Evolutionary conservation across 345 rosid species (phyloP), one percentile per base, ranked within the genome.

Genomic region (Dimocarpus longan): DNA sequence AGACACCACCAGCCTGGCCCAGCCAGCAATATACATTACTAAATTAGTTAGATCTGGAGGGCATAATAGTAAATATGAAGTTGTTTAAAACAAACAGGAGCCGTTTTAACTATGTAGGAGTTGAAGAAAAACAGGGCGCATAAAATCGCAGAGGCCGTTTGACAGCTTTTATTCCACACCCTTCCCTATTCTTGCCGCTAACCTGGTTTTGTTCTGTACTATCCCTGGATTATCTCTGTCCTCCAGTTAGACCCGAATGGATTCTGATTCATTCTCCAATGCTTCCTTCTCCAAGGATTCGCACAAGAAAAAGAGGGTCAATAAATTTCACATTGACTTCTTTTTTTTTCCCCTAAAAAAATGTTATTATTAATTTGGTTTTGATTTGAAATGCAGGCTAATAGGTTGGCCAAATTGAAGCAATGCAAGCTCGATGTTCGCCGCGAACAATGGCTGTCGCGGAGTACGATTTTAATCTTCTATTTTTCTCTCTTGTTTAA

Each of bases 371-470:
- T 77, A 3, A 52, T 68, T 64, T 46, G 37, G 18, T 63, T 26
- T 69, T 68, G 26, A 59, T 67, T 56, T 54, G 11, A 65, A 12
- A 76, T 81, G 46, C 79, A 85, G 90, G 81, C 78, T 43, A 83
- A 85, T 78, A 81, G 85, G 75, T 78, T 81, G 26, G 71, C 81
- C 43, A 88, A 86, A 75, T 72, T 84, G 80, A 86, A 80, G 76
- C 85, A 84, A 78, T 82, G 76, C 77, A 88, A 86, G 76, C 82
- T 81, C 76, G 84, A 86, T 74, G 80, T 71, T 79, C 80, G 84
- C 63, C 87, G 86, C 70, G 85, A 69, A 59, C 84, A 85, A 80
- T 88, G 88, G 85, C 81, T 84, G 24, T 84, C 68, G 59, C 87
- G 80, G 64, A 73, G 85, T 85, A 73, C 40, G 1, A 10, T 69